A percentile compares a stretch with the other conserved stretches of the same genome.
Conservation (phyloP, 2,329 filamentous ascomycete genomes). For the Pseudopyricularia cyperi region DNA sequence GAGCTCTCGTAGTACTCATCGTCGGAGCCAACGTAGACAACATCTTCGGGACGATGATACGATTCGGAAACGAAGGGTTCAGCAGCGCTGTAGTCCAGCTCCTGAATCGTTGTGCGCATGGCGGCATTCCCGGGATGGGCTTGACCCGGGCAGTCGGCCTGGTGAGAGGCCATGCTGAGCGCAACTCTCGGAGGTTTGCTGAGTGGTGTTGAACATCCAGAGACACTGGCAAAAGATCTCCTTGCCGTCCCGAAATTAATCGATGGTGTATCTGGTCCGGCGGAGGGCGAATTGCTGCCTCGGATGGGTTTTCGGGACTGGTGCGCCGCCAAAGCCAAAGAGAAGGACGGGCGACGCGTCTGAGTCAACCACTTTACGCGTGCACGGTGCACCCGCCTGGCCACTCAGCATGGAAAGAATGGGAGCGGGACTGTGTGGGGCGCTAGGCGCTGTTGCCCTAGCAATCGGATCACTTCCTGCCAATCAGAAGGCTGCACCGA, state of each 20-base stretch:
- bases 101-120: not conserved
- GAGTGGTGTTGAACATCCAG: not conserved
- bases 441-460: not conserved
- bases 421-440: not conserved
- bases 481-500: not conserved
- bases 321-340: not conserved
- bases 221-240: not conserved
- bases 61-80: slow-evolving; percentile 20
- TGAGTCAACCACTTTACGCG: not conserved
- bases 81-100: not conserved
- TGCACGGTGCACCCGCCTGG: not conserved
- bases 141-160: not conserved
- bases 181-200: not conserved
- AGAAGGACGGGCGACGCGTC: not conserved
- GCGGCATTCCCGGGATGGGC: not conserved
- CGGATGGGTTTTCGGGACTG: not conserved
- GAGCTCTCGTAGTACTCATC: slow-evolving; percentile 37
- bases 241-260: not conserved
- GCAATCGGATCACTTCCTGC: not conserved
- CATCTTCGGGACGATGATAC: slow-evolving; percentile 25
- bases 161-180: not conserved
- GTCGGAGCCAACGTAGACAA: slow-evolving; percentile 44
- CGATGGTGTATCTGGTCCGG: not conserved
- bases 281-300: not conserved
- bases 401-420: too few relatives aligned